Base-by-base conservation (phyloP, 345 rosid genomes). In the Pistacia vera region DNA sequence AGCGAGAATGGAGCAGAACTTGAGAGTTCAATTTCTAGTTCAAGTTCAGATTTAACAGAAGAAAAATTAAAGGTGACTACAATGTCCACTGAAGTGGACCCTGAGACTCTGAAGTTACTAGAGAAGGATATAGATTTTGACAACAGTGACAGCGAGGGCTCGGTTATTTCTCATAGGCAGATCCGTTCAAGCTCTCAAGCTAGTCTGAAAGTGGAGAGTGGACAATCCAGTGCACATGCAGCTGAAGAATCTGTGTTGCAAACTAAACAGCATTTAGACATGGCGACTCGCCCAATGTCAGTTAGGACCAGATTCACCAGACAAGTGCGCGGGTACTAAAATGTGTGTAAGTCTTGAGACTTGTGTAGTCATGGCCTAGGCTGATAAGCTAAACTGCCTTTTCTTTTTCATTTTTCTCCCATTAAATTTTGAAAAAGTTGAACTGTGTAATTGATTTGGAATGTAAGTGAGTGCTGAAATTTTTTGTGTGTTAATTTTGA, bases 311-410 rank as follows among this genome's bases (percentile, higher is more conserved):
- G 46, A 41, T 41, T 41, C 46, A 41, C 46, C 46, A 85, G 89
- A 80, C 80, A 75, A 55, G 86, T 88, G 60, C 91, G 88, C 33
- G 91, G 99, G 10, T 90, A 88, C 82, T 89, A 75, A 88, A 69
- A 85, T 81, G 81, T 76, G 66, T 25, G 55, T 9, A 71, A 77
- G 77, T 72, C 70, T 66, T 46, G 76, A 5, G 81, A 46, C 77
- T 52, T 78, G 16, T 41, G 41, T 33, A 51, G 17, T 61, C 33
- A 33, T 63, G 61, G 57, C 68, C 38, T 38, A 44, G 58, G 54
- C 28, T 66, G 78, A 66, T 38, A 75, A 44, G 9, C 2, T 54
- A 41, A 41, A 41, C 46, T 70, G 46, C 66, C 72, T 61, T 81
- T 73, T 79, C 63, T 72, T 17, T 25, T 54, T 30, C n/a, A 74